Evolutionary conservation across 2,329 filamentous ascomycete genomes (phyloP).

Genomic region (Trichoderma harzianum): DNA sequence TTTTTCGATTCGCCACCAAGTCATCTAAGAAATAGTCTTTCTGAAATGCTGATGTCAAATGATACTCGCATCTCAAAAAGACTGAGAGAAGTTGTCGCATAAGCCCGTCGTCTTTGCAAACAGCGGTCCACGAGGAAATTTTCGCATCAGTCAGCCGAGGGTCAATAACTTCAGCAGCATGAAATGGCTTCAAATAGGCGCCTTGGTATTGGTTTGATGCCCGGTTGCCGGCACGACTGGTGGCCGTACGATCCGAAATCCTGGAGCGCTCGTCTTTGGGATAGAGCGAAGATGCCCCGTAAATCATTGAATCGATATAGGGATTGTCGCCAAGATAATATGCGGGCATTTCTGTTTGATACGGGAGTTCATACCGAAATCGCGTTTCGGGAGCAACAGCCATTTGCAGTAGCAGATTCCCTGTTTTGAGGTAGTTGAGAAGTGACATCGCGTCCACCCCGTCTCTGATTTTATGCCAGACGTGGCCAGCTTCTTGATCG

Average conservation of each 20-base stretch:
- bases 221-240: no score
- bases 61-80: conserved; percentile 22
- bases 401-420: conserved; percentile 35
- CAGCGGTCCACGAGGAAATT: conserved; percentile 20
- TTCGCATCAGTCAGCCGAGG: conserved; percentile 26
- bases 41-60: conserved; percentile 18
- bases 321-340: conserved; percentile 24
- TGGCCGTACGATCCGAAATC: no score
- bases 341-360: conserved; percentile 24
- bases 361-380: conserved; percentile 35
- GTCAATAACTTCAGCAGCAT: conserved; percentile 26
- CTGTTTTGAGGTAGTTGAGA: conserved; percentile 31
- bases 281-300: conserved; percentile 16
- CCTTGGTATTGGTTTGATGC: not conserved
- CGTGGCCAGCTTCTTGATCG: not conserved
- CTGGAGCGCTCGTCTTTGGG: not conserved
- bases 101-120: conserved; percentile 18
- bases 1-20: not conserved
- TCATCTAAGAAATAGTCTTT: conserved; percentile 23
- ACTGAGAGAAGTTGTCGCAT: conserved; percentile 18
- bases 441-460: conserved; percentile 20
- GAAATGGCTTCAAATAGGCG: conserved; percentile 28
- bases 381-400: conserved; percentile 32
- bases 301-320: conserved; percentile 24
- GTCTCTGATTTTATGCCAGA: not conserved